phyloP scores from a whole-genome alignment of 192 early-diverging fungal genomes.

The Lobosporangium transversale region DNA sequence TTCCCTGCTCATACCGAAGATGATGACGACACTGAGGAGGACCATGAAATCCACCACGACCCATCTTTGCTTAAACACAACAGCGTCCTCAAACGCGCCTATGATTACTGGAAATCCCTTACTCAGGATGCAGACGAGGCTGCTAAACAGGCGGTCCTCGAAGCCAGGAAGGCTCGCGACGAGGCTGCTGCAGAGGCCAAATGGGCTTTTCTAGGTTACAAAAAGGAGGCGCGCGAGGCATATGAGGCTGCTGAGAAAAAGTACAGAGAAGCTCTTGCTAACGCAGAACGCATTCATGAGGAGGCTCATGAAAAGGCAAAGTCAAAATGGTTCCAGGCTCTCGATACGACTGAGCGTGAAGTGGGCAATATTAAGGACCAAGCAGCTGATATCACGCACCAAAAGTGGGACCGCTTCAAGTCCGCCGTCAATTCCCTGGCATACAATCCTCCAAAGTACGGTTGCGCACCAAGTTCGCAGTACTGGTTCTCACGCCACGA shows the following conservation, averaged over 20 bases:
- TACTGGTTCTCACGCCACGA: conserved; percentile 45
- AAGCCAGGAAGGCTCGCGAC: conserved; percentile 40
- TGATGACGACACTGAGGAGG: conserved; percentile 11
- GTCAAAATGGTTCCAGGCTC: conserved; percentile 39
- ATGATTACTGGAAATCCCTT: conserved; percentile 49
- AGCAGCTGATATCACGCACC: conserved; percentile 19
- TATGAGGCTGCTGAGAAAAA: conserved; percentile 34
- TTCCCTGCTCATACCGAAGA: conserved; percentile 13
- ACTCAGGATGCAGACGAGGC: conserved; percentile 37
- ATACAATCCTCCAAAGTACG: conserved; percentile 49
- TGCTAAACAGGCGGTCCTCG: conserved; percentile 27
- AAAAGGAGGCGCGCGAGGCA: conserved; percentile 38
- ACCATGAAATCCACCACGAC: conserved; percentile 17
- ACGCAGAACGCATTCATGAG: conserved; percentile 34
- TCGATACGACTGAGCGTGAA: conserved; percentile 45
- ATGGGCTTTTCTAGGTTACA: conserved; percentile 37
- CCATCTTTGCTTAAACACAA: conserved; percentile 22
- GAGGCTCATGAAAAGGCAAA: conserved; percentile 47
- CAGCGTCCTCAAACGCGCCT: conserved; percentile 33
- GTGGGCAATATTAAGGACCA: conserved; percentile 35
- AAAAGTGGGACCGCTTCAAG: conserved; percentile 50
- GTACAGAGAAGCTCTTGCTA: conserved; percentile 32
- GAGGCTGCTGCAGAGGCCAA: conserved; percentile 33
- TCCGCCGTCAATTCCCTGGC: conserved; percentile 36
- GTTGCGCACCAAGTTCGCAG: conserved; percentile 33